Conservation (phyloP, 1,139 yeast species). For the Pichia sp. region DNA sequence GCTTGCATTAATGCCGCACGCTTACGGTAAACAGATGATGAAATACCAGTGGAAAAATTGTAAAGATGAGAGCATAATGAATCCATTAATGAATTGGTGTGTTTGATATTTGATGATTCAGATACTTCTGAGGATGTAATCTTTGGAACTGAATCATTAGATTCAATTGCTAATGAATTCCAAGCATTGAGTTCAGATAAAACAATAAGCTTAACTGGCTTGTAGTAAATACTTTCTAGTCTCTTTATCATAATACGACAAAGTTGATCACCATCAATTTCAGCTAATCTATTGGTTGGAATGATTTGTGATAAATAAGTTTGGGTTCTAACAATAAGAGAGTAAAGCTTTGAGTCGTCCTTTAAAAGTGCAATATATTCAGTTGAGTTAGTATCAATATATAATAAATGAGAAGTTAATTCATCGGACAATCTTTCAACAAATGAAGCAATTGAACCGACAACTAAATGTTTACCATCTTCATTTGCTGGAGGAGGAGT, state of each 20-base stretch:
- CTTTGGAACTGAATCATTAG: constrained; percentile 31
- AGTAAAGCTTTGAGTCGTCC: constrained; percentile 76
- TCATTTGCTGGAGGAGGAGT: constrained; percentile 62
- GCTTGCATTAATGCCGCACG: constrained; percentile 81
- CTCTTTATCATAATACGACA: constrained; percentile 79
- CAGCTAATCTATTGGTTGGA: constrained; percentile 37
- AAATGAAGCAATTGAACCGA: constrained; percentile 80
- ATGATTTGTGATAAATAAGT: constrained; percentile 68
- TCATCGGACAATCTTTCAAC: constrained; percentile 96
- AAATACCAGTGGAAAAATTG: constrained; percentile 46
- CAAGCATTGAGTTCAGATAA: constrained; percentile 70
- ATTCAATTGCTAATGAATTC: constrained; percentile 33
- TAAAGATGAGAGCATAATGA: constrained; percentile 59
- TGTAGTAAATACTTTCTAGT: constrained; percentile 89
- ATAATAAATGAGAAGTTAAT: constrained; percentile 78
- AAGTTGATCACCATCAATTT: constrained; percentile 49
- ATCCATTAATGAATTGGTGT: constrained; percentile 54
- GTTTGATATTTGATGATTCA: constrained; percentile 29
- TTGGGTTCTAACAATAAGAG: constrained; percentile 77
- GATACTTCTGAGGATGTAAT: constrained; percentile 28
- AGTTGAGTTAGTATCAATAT: constrained; percentile 89
- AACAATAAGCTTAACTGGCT: constrained; percentile 69
- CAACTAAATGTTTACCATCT: constrained; percentile 62
- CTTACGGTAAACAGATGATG: constrained; percentile 55
- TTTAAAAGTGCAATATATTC: constrained; percentile 88